Base-by-base conservation (phyloP, 305 asterid species). In the Fraxinus albicans region DNA sequence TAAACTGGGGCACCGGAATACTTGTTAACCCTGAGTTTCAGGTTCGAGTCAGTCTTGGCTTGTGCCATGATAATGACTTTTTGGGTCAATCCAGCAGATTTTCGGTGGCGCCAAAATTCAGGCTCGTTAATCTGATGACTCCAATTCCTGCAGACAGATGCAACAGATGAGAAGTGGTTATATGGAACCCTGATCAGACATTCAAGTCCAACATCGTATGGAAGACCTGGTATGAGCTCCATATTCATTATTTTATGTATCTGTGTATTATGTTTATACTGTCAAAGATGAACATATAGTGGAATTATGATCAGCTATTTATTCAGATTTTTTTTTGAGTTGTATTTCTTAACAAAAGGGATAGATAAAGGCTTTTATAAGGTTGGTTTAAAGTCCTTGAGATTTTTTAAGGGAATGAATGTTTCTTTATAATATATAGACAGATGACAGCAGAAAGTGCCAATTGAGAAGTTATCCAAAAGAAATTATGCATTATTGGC, bases 141-240 rank as follows among this genome's bases (percentile, higher is more conserved):
- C 98, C 97, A 94, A 0, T 84, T 82, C 80, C 79, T 82, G 84
- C 90, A 90, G 8, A 93, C 98, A 0, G 95, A 91, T 8, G 88
- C 86, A 42, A 86, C 87, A 0, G 93, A 88, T 0, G 97, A 79
- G 70, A 93, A 85, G 78, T 83, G 55, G 7, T 86, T 44, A 55
- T 91, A 86, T 0, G 91, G 89, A 29, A 92, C 78, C 25, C 95
- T 88, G 1, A 91, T 81, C 1, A 92, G 85, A 63, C 98, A 93
- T 27, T 93, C 92, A 0, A 89, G 87, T 2, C 92, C 96, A 42
- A 93, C 15, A 76, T 94, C 95, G 38, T 80, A 17, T 1, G 94
- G 97, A 42, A 94, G 94, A 80, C 87, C 89, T 73, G 95, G 93
- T 77, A 91, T 81, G 58, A 92, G 89, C 84, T 91, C 94, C 92